Evolutionary conservation across 352 stramenopile genomes (phyloP), one percentile per base, ranked within the genome.

Genomic region (Phytophthora podocarpi): DNA sequence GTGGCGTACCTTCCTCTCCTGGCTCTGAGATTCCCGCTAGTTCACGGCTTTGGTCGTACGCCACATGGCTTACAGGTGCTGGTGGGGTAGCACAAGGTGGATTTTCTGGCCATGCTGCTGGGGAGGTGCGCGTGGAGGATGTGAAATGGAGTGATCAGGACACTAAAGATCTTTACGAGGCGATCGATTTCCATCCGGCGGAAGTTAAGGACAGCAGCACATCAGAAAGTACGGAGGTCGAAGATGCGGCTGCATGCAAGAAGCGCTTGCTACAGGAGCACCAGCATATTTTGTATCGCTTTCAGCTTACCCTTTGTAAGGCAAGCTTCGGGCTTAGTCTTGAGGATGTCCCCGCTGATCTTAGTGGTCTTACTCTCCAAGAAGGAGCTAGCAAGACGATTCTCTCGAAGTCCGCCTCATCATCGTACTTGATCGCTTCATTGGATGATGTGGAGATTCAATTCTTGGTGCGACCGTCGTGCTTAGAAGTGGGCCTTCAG

Each of bases 101-200:
- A 8, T 53, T 28, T 12, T 50, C 41, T n/a, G 31, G 49, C 3
- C 3, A 51, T 36, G 36, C 11, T 24, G 16, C 36, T 39, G 64
- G 59, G 43, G 46, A 52, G 5, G 16, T 76, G 7, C 43, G 60
- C 30, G 61, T 72, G 27, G 72, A 82, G 37, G 82, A 91, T 30
- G 72, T 92, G 3, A 77, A 83, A 52, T 94, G 85, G 85, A 94
- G 81, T 54, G 83, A 95, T n/a, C 76, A 93, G 59, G 87, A 95
- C 45, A 91, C 80, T 6, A 87, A 91, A 45, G 72, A 85, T 28
- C 54, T 95, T 3, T 95, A 90, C 30, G 78, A 87, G 16, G 85
- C 85, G 7, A 95, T 95, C 40, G 74, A 95, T 59, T 95, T 90
- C 35, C 70, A 92, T 54, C 87, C 87, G 1, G 69, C 79, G 2